These are phyloP conservation scores for Acarospora socialis DNA, from an alignment of 2,329 filamentous ascomycete genomes.

Conservation along the genomic window DNA sequence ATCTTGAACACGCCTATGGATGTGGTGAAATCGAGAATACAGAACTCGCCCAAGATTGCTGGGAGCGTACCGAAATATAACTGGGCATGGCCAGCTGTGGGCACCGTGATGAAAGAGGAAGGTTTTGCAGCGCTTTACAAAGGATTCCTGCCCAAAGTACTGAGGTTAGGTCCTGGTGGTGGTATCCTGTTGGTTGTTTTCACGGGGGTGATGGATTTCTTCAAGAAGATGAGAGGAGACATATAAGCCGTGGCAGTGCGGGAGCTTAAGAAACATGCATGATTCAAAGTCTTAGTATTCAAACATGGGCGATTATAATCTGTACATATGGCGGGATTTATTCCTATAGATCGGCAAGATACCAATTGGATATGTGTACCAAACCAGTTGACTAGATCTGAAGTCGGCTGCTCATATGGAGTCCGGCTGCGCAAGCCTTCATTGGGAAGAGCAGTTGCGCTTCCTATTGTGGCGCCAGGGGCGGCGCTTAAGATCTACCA, in stretches of 20 bases:
- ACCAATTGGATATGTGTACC: too few species aligned
- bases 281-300: too few species aligned
- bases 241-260: slow-evolving; percentile 9
- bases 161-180: slow-evolving; percentile 57
- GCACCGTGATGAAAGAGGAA: slow-evolving; percentile 82
- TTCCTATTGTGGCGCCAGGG: too few species aligned
- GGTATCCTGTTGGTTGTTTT: slow-evolving; percentile 41
- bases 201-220: slow-evolving; percentile 56
- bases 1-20: slow-evolving; percentile 92
- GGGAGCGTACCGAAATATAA: slow-evolving; percentile 88
- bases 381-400: too few species aligned
- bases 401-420: too few species aligned
- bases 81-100: slow-evolving; percentile 85
- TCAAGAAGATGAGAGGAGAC: slow-evolving; percentile 52
- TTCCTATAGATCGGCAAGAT: too few species aligned
- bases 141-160: slow-evolving; percentile 91
- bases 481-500: too few species aligned
- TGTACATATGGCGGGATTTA: too few species aligned
- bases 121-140: slow-evolving; percentile 89
- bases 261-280: too few species aligned
- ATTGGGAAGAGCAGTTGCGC: too few species aligned
- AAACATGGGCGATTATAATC: too few species aligned
- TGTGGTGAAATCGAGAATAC: slow-evolving; percentile 95
- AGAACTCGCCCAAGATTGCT: slow-evolving; percentile 77
- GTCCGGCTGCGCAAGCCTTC: too few species aligned